These are phyloP conservation scores for Podaxis pistillaris DNA, from an alignment of 768 basidiomycete species.

Conservation along the genomic window DNA sequence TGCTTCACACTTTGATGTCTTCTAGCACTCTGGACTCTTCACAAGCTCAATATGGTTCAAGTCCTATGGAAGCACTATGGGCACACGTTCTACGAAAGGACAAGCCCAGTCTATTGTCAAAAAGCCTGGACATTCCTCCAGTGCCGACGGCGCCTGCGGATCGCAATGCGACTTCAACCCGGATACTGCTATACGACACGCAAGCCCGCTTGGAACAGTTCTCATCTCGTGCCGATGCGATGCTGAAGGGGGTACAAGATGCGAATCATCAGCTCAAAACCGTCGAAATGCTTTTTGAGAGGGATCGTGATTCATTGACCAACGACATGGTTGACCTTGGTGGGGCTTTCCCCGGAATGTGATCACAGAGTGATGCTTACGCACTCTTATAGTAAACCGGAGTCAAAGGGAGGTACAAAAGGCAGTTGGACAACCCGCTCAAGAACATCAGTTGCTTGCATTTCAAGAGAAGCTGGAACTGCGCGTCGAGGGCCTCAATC, in stretches of 20 bases:
- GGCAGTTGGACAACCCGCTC: slow-evolving; percentile 55
- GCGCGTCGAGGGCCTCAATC: slow-evolving; percentile 46
- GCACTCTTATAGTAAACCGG: slow-evolving; percentile 48
- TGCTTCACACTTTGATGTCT: not conserved
- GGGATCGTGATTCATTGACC: slow-evolving; percentile 54
- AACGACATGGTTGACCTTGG: slow-evolving; percentile 57
- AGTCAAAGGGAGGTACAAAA: slow-evolving; percentile 61
- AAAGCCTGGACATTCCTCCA: slow-evolving; percentile 20
- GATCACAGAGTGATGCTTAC: slow-evolving; percentile 39
- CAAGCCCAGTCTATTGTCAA: slow-evolving; percentile 25
- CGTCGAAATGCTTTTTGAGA: slow-evolving; percentile 57
- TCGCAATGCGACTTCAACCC: slow-evolving; percentile 66
- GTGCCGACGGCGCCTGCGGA: slow-evolving; percentile 55
- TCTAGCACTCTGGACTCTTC: not conserved
- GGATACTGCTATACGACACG: slow-evolving; percentile 72
- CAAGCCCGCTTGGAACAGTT: slow-evolving; percentile 71
- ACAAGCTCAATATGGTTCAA: not conserved
- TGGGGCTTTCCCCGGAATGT: slow-evolving; percentile 27
- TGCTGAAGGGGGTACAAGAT: slow-evolving; percentile 49
- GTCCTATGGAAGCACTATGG: slow-evolving; percentile 42
- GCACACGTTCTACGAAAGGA: slow-evolving; percentile 53
- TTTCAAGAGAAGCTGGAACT: slow-evolving; percentile 40
- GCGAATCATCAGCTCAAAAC: slow-evolving; percentile 51
- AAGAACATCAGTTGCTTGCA: slow-evolving; percentile 37
- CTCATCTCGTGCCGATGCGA: slow-evolving; percentile 50